These are phyloP conservation scores for Scytalidium lignicola DNA, from an alignment of 2,329 filamentous ascomycete genomes.

Conservation along the genomic window DNA sequence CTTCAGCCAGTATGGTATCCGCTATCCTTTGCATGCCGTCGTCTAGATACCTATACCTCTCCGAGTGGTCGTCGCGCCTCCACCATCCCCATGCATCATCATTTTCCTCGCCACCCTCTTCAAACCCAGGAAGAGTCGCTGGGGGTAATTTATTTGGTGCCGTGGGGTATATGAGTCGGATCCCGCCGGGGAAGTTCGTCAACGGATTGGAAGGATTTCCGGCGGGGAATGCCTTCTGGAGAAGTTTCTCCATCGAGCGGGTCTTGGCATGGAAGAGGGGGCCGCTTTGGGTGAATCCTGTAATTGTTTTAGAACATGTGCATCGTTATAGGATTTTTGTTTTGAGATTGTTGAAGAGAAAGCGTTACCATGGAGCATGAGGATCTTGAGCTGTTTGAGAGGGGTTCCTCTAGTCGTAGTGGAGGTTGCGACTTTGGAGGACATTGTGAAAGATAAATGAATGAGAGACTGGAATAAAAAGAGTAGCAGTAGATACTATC, in stretches of 20 bases:
- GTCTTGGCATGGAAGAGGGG: conserved; percentile 82
- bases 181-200: conserved; percentile 31
- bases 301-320: no score
- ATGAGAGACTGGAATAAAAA: background rate
- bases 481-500: background rate
- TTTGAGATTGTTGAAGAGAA: no score
- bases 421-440: conserved; percentile 2
- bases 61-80: conserved; percentile 58
- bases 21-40: conserved; percentile 62
- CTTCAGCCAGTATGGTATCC: conserved; percentile 47
- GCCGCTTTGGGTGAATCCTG: conserved; percentile 87
- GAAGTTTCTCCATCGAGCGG: conserved; percentile 75
- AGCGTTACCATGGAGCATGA: conserved; percentile 67
- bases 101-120: conserved; percentile 38
- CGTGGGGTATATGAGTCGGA: conserved; percentile 63
- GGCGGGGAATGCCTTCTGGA: conserved; percentile 66
- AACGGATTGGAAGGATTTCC: conserved; percentile 37
- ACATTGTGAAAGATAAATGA: background rate
- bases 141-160: conserved; percentile 59
- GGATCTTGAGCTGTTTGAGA: conserved; percentile 48
- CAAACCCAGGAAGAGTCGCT: conserved; percentile 66
- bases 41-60: conserved; percentile 64
- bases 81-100: conserved; percentile 83
- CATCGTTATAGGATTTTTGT: no score
- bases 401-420: background rate